phyloP scores from a whole-genome alignment of 441 rosid species.

The Eutrema salsugineum region DNA sequence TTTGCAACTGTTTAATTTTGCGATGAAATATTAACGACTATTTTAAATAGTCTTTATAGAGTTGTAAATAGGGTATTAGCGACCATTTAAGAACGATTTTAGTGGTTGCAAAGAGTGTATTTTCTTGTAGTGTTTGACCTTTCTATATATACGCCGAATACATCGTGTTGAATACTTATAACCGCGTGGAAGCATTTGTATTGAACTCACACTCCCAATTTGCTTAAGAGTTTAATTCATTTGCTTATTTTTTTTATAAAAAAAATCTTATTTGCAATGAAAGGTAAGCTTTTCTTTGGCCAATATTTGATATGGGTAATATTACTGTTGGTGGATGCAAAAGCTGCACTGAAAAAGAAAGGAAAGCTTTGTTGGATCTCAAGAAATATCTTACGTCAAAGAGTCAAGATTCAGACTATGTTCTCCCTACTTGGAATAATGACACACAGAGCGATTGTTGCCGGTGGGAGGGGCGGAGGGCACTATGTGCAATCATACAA shows the following conservation, averaged over 20 bases:
- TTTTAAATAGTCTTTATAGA: too few relatives aligned
- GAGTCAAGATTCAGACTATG: not conserved
- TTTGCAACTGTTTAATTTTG: too few relatives aligned
- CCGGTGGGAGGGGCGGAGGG: not conserved
- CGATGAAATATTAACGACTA: too few relatives aligned
- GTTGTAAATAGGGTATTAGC: too few relatives aligned
- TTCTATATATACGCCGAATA: too few relatives aligned
- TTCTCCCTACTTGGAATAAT: not conserved
- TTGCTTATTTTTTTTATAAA: not conserved
- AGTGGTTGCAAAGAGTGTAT: too few relatives aligned
- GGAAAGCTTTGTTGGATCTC: conserved; percentile 11
- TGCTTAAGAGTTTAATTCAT: not conserved
- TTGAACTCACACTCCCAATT: not conserved
- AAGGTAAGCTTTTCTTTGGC: not conserved
- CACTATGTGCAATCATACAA: not conserved
- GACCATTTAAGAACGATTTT: too few relatives aligned
- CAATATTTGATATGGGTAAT: not conserved
- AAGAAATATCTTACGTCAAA: not conserved
- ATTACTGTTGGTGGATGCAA: not conserved
- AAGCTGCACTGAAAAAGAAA: not conserved
- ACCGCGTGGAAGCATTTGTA: not conserved
- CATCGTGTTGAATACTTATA: not conserved
- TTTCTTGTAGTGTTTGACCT: too few relatives aligned
- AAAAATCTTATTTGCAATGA: not conserved
- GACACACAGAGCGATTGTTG: conserved; percentile 3